Conservation (phyloP, 768 basidiomycete genomes). For the Tulasnella sp. region DNA sequence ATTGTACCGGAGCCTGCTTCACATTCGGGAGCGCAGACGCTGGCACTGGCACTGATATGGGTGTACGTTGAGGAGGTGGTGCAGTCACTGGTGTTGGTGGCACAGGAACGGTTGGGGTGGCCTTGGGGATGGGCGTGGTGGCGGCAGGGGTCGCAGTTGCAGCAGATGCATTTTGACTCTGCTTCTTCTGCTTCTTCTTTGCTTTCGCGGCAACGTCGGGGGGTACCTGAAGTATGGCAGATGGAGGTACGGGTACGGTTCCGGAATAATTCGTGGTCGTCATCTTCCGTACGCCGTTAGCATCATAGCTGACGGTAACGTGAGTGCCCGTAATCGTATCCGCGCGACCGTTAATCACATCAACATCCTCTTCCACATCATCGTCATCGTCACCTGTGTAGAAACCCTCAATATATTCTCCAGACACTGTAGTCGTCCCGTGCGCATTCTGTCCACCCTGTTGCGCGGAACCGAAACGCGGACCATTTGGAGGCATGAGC, state of each 20-base stretch:
- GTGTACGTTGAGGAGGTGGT: constrained; percentile 21
- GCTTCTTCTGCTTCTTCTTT: constrained; percentile 44
- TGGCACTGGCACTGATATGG: constrained; percentile 19
- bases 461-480: constrained; percentile 2
- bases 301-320: constrained; percentile 17
- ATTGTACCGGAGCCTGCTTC: constrained; percentile 33
- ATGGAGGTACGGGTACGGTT: background rate
- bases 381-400: constrained; percentile 33
- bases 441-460: background rate
- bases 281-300: constrained; percentile 13
- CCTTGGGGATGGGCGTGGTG: constrained; percentile 24
- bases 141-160: constrained; percentile 24
- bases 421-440: background rate
- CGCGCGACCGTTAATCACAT: constrained; percentile 14
- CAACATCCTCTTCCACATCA: constrained; percentile 35
- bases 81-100: constrained; percentile 21
- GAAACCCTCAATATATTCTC: constrained; percentile 26
- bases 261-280: background rate
- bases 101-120: constrained; percentile 23
- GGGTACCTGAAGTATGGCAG: background rate
- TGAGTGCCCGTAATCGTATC: constrained; percentile 8
- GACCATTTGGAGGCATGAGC: constrained; percentile 26
- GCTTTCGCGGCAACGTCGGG: constrained; percentile 21
- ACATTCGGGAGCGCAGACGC: constrained; percentile 25
- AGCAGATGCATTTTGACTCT: constrained; percentile 28